These are phyloP conservation scores for Ambispora gerdemannii DNA, from an alignment of 192 early-diverging fungal genomes.

Conservation along the genomic window DNA sequence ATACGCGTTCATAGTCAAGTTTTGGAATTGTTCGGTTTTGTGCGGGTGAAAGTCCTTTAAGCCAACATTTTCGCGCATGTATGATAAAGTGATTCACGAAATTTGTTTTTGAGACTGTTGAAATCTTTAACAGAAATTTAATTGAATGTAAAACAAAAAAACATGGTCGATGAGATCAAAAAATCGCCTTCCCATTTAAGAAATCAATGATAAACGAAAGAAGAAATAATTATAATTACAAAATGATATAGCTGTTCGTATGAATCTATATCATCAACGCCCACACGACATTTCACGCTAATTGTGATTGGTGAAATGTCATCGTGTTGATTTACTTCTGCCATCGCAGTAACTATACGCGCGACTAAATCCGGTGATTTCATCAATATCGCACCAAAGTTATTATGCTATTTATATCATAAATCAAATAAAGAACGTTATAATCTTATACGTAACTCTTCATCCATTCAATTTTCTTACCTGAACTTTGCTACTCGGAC, in stretches of 20 bases:
- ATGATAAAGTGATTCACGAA: slow-evolving; percentile 54
- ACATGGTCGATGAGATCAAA: too few species aligned
- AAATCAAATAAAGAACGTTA: neutral
- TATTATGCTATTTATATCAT: slow-evolving; percentile 36
- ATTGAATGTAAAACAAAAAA: too few species aligned
- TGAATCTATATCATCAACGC: slow-evolving; percentile 67
- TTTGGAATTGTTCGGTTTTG: slow-evolving; percentile 66
- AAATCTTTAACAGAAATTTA: slow-evolving; percentile 30
- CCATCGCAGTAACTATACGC: slow-evolving; percentile 58
- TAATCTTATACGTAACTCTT: neutral
- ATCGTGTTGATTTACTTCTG: slow-evolving; percentile 32
- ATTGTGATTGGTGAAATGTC: slow-evolving; percentile 53
- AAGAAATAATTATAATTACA: slow-evolving; percentile 34
- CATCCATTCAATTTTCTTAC: slow-evolving; percentile 28
- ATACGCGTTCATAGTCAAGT: slow-evolving; percentile 59
- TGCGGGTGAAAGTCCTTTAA: slow-evolving; percentile 62
- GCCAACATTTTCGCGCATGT: slow-evolving; percentile 68
- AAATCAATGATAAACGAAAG: too few species aligned
- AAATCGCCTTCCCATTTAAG: too few species aligned
- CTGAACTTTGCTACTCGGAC: slow-evolving; percentile 68
- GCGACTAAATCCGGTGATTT: slow-evolving; percentile 56
- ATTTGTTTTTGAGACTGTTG: slow-evolving; percentile 33
- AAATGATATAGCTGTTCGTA: slow-evolving; percentile 55
- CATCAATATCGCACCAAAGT: slow-evolving; percentile 73
- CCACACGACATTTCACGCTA: slow-evolving; percentile 78